Evolutionary conservation across 192 early-diverging fungal species (phyloP), one percentile per base, ranked within the genome.

Genomic region (Backusella parvicylindrica): DNA sequence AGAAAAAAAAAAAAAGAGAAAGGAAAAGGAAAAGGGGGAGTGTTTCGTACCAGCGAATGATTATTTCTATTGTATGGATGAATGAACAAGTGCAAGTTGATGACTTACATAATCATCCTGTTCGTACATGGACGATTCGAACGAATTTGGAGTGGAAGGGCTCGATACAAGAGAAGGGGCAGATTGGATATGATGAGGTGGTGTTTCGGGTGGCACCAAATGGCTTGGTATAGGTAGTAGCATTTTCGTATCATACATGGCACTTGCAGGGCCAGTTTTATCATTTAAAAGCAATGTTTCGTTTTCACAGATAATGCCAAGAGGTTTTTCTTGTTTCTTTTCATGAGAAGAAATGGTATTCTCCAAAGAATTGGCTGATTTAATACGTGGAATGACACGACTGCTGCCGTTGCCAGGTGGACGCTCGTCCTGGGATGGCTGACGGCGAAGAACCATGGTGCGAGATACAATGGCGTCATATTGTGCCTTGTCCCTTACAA

Each of bases 61-160:
- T 60, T 28, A 1, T 60, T 4, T 60, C 26, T 60, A 60, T 60
- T 60, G 23, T 60, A 60, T 60, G 9, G 53, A 60, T n/a, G 66
- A 37, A 68, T 68, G 37, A 36, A 68, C n/a, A 68, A 38, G 12
- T 35, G 37, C 6, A 68, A 32, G 33, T 12, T 23, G 37, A 63
- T 28, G 35, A 18, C 28, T 63, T 11, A 40, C 9, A 63, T 63
- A 53, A 63, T 60, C 53, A 53, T 53, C 32, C 40, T 64, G 38
- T 13, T 38, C 72, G 2, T 26, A 31, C 23, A 64, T 63, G 43
- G 38, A 36, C 6, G 72, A 73, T 5, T 63, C 72, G 28, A 33
- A 41, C 1, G 72, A 73, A 13, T 63, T 73, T 28, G 72, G 72
- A 2, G 72, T 64, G 11, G 72, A 73, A 47, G 72, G 72, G 6